These are phyloP conservation scores for Russula compacta DNA, from an alignment of 768 basidiomycete species.

Conservation along the genomic window DNA sequence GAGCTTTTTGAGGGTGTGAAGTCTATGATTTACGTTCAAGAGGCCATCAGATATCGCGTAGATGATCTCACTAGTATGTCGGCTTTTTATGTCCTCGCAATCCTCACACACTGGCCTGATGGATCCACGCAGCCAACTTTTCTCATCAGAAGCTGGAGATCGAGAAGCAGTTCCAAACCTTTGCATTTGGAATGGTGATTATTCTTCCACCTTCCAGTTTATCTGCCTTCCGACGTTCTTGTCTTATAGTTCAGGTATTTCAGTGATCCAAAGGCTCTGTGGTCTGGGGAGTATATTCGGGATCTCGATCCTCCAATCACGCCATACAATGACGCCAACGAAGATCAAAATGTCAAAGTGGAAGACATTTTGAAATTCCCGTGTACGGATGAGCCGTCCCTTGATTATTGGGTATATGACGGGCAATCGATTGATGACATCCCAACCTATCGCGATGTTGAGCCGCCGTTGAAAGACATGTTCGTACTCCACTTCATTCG, in stretches of 20 bases:
- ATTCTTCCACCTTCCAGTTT: not conserved
- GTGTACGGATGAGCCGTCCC: not conserved
- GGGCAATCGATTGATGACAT: constrained; percentile 5
- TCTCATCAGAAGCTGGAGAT: constrained; percentile 18
- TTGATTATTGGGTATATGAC: constrained; percentile 12
- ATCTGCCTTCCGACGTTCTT: not conserved
- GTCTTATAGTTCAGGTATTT: constrained; percentile 3
- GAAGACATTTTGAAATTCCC: not conserved
- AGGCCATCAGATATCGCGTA: not conserved
- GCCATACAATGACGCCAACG: constrained; percentile 1
- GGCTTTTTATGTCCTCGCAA: too few relatives aligned
- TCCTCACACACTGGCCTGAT: not conserved
- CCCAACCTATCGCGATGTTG: not conserved
- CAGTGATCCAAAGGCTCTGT: not conserved
- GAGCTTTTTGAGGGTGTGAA: not conserved
- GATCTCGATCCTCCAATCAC: not conserved
- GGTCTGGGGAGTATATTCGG: not conserved
- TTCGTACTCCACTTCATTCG: not conserved
- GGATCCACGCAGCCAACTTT: constrained; percentile 15
- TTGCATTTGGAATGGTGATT: constrained; percentile 21
- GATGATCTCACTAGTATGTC: constrained; percentile 1
- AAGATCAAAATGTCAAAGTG: constrained; percentile 3
- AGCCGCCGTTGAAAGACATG: constrained; percentile 8
- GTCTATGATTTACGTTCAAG: not conserved
- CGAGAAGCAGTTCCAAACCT: constrained; percentile 20